These are phyloP conservation scores for Hordeum pubiflorum DNA, from an alignment of 202 grass and related monocot species.

Conservation along the genomic window DNA sequence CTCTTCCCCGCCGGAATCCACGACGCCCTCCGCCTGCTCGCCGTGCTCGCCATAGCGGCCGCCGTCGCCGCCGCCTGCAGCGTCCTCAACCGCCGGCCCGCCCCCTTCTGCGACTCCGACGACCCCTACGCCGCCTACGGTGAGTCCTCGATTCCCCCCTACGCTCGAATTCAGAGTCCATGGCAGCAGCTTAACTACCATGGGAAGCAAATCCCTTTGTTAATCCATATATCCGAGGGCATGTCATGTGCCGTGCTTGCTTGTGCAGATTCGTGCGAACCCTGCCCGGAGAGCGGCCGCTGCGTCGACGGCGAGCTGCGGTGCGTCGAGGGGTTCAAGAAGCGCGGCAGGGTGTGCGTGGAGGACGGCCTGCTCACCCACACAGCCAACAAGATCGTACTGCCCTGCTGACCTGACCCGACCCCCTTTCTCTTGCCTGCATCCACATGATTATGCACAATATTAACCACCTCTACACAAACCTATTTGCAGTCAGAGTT, in stretches of 20 bases:
- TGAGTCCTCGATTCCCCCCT: not conserved
- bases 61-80: slow-evolving; percentile 48
- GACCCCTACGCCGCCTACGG: not conserved
- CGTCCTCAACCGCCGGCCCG: slow-evolving; percentile 47
- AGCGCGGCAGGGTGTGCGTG: slow-evolving; percentile 46
- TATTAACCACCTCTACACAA: not conserved
- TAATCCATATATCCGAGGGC: not conserved
- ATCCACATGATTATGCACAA: not conserved
- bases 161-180: not conserved
- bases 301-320: slow-evolving; percentile 53
- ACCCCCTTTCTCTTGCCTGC: not conserved
- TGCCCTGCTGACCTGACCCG: not conserved
- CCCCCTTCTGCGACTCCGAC: slow-evolving; percentile 64
- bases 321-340: slow-evolving; percentile 66
- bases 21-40: slow-evolving; percentile 51
- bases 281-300: slow-evolving; percentile 55
- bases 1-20: slow-evolving; percentile 47
- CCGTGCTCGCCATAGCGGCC: slow-evolving; percentile 65
- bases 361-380: slow-evolving; percentile 64
- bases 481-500: slow-evolving; percentile 21
- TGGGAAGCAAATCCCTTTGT: not conserved
- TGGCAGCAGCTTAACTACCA: not conserved
- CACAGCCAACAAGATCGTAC: slow-evolving; percentile 61
- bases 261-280: slow-evolving; percentile 45
- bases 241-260: not conserved